Evolutionary conservation across 768 basidiomycete genomes (phyloP), one percentile per base, ranked within the genome.

Genomic region (Scleroderma citrinum): DNA sequence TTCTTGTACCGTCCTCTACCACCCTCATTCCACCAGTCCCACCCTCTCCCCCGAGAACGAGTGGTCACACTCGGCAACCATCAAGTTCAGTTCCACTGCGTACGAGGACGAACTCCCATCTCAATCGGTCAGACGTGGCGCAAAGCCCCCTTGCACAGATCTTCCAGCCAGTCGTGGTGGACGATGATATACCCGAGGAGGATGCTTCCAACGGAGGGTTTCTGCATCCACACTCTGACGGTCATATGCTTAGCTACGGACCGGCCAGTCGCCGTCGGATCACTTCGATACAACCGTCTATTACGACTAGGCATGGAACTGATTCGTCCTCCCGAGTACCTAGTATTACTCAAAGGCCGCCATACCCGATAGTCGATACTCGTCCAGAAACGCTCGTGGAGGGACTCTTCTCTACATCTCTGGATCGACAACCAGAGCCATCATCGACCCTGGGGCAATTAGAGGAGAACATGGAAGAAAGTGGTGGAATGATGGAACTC

Each of bases 121-220:
- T 46, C 21, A 53, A 54, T 29, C 61, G 43, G 46, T 29, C 43
- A 5, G 67, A 67, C 23, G 43, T 59, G 10, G 56, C 65, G 2
- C 73, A 75, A 16, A 71, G 65, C 43, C 87, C 89, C 14, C 72
- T 91, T 3, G 85, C 85, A 2, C 85, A 87, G 60, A 71, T 87
- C 13, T 91, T 78, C 61, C 83, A 83, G 48, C 85, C 87, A 12
- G 53, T 89, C 17, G 46, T 81, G 6, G 67, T 85, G 14, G 78
- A 82, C 44, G 77, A 79, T 2, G 65, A 71, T 17, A 66, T 69
- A 7, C 58, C 60, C 2, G 60, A 67, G 38, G 70, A 67, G 38
- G 70, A 70, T 13, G 49, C 44, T 8, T 51, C 51, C 13, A 57
- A 59, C 29, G 44, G 21, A 1, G 51, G 35, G 19, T 48, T 47